Evolutionary conservation across 2,329 filamentous ascomycete species (phyloP).

Genomic region (Diaporthe ampelina): DNA sequence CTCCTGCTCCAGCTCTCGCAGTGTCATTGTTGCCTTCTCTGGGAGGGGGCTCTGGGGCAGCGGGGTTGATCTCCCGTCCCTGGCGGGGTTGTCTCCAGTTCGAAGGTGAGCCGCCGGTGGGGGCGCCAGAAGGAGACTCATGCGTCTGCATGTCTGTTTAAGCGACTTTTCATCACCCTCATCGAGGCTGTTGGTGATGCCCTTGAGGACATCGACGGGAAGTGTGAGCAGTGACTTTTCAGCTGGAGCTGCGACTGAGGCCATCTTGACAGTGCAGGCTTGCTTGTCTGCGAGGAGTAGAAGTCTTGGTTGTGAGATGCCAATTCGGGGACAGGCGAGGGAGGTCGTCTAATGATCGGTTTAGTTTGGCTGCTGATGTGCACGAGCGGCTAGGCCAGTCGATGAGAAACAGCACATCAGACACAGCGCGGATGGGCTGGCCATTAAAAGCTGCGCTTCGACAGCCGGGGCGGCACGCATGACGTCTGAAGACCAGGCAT

Average conservation of each 20-base stretch:
- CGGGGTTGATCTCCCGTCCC: conserved; percentile 35
- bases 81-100: conserved; percentile 1
- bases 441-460: conserved; percentile 23
- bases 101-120: neutral
- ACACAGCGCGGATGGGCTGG: conserved; percentile 16
- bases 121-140: conserved; percentile 29
- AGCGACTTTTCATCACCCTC: conserved; percentile 26
- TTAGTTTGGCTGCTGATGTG: neutral
- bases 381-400: neutral
- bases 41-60: conserved; percentile 36
- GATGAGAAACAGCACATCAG: neutral
- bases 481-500: conserved; percentile 28
- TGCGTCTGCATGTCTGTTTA: conserved; percentile 33
- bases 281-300: neutral
- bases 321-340: neutral
- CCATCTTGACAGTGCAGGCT: conserved; percentile 13
- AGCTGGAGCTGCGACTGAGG: neutral
- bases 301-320: neutral
- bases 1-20: conserved; percentile 35
- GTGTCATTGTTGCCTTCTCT: conserved; percentile 3
- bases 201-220: conserved; percentile 35
- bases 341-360: conserved; percentile 5
- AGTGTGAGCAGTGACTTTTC: conserved; percentile 30
- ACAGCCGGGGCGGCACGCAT: neutral
- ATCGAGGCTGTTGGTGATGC: conserved; percentile 36